Evolutionary conservation across 371 early-diverging fungal genomes (phyloP), one percentile per base, ranked within the genome.

Genomic region (Chytridium lagenaria): DNA sequence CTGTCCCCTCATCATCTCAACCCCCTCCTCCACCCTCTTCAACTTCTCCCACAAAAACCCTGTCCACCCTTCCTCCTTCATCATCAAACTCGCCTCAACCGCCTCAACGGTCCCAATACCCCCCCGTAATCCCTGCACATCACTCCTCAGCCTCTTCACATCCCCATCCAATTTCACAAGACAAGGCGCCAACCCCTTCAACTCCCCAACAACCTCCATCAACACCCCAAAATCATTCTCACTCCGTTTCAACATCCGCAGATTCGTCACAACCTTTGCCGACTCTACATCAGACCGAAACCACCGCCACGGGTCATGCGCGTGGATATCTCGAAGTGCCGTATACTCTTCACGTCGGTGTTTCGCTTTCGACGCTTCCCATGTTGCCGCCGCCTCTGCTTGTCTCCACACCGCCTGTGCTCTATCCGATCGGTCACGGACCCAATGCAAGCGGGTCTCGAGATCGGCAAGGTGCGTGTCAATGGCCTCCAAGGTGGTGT

Each of bases 21-120:
- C 55, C 55, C 55, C n/a, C 5, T 26, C 55, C 55, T 52, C 55
- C 12, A 52, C 12, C 23, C 55, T 52, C 55, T 23, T 26, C 12
- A 52, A n/a, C 55, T 52, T 52, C 26, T 52, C 55, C 55, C 55
- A 52, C n/a, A 52, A 22, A 52, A 52, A 10, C 5, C 26, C 55
- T 23, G 55, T 52, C 55, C 55, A 52, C 26, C 55, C 55, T 10
- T 23, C n/a, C 55, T 5, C 55, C 26, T 15, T 23, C 55, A 52
- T 22, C 26, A 52, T 5, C 55, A 5, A 15, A 26, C 16, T 23
- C 26, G 55, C 55, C 12, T 52, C n/a, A 52, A 52, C 55, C 7
- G 55, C 55, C n/a, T 12, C 55, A 26, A 5, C 26, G 5, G n/a
- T 23, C 12, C 55, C 26, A 5, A 52, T 5, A 7, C 55, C 55